phyloP scores from a whole-genome alignment of 345 rosid species.

The Nasturtium officinale region DNA sequence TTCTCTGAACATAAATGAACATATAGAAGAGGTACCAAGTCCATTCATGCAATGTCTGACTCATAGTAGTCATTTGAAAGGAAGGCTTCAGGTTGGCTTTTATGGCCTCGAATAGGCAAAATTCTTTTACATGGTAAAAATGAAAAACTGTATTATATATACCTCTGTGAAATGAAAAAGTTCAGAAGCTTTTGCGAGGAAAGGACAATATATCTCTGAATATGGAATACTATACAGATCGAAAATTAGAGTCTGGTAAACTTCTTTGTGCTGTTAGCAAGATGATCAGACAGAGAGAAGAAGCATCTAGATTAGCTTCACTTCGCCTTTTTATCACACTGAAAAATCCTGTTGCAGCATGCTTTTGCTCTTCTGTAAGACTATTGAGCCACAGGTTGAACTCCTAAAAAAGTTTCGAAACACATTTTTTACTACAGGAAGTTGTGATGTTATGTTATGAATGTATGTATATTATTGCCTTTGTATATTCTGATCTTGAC shows the following conservation, averaged over 20 bases:
- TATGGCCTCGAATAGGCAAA: conserved; percentile 38
- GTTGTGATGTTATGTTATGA: too few relatives aligned
- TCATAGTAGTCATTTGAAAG: conserved; percentile 87
- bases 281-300: conserved; percentile 42
- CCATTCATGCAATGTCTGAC: conserved; percentile 97
- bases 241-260: conserved; percentile 41
- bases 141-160: background rate
- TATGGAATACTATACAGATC: conserved; percentile 72
- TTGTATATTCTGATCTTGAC: too few relatives aligned
- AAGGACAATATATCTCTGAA: conserved; percentile 65
- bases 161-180: too few relatives aligned
- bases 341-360: conserved; percentile 73
- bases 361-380: conserved; percentile 58
- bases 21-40: conserved; percentile 57
- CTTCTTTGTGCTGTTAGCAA: conserved; percentile 39
- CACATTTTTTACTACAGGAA: conserved; percentile 1
- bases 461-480: too few relatives aligned
- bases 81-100: conserved; percentile 85
- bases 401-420: conserved; percentile 56
- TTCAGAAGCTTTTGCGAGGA: conserved; percentile 65
- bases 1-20: background rate
- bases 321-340: conserved; percentile 69
- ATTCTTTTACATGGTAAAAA: too few relatives aligned
- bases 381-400: conserved; percentile 67
- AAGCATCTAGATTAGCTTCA: conserved; percentile 54